These are phyloP conservation scores for Kodamaea arcana DNA, from an alignment of 1,139 yeast species.

Conservation along the genomic window DNA sequence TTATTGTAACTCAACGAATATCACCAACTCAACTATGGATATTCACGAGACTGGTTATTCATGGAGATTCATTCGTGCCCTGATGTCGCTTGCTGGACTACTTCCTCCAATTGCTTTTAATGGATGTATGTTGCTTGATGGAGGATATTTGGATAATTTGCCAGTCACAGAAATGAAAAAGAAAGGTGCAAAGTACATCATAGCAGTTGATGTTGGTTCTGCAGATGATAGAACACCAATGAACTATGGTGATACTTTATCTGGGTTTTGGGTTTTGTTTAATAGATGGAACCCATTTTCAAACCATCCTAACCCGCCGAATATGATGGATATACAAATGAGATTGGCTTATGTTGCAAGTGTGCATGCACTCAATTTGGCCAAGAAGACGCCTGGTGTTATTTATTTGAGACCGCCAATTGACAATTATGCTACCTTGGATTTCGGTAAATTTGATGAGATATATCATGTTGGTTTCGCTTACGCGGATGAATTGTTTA, in stretches of 20 bases:
- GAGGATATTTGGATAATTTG: constrained; percentile 91
- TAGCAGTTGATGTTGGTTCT: constrained; percentile 98
- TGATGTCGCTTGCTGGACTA: constrained; percentile 94
- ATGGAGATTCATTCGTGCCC: constrained; percentile 93
- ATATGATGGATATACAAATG: constrained; percentile 91
- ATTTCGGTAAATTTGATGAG: constrained; percentile 88
- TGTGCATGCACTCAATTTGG: constrained; percentile 86
- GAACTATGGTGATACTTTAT: constrained; percentile 88
- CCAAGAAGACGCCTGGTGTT: constrained; percentile 82
- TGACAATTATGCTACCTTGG: constrained; percentile 85
- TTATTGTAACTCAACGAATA: constrained; percentile 91
- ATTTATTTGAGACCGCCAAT: constrained; percentile 93
- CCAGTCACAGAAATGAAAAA: constrained; percentile 90
- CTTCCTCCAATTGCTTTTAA: constrained; percentile 85
- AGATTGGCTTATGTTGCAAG: constrained; percentile 93
- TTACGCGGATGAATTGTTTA: constrained; percentile 62
- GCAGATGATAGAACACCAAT: constrained; percentile 88
- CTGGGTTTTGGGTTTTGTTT: constrained; percentile 87
- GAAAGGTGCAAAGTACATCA: constrained; percentile 80
- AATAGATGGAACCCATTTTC: constrained; percentile 93
- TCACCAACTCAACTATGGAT: constrained; percentile 94
- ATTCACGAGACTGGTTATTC: constrained; percentile 88
- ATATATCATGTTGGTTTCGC: constrained; percentile 76
- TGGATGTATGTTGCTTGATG: constrained; percentile 91
- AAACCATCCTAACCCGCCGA: constrained; percentile 81